phyloP scores from a whole-genome alignment of 352 stramenopile species.

The Phytophthora pinifolia region DNA sequence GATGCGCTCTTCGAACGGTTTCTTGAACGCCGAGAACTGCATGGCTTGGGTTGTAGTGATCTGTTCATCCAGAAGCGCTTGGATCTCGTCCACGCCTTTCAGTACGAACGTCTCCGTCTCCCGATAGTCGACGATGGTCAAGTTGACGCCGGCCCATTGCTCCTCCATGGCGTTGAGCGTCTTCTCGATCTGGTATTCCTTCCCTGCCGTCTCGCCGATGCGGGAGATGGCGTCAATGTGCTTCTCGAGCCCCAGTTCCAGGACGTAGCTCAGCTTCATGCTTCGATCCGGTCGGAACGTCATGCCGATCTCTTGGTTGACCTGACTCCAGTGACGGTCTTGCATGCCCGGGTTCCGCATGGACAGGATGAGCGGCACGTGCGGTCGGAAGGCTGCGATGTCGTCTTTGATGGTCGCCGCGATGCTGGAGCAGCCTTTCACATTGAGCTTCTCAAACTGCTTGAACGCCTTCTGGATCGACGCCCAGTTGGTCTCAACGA shows the following conservation, averaged over 20 bases:
- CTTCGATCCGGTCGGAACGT: conserved; percentile 81
- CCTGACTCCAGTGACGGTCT: conserved; percentile 91
- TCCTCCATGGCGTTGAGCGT: conserved; percentile 92
- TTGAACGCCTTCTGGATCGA: conserved; percentile 92
- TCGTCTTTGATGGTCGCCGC: conserved; percentile 88
- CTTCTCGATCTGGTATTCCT: conserved; percentile 95
- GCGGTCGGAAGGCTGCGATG: conserved; percentile 89
- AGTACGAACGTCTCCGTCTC: conserved; percentile 94
- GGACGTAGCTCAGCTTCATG: conserved; percentile 81
- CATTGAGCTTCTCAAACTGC: conserved; percentile 90
- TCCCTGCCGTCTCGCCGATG: conserved; percentile 92
- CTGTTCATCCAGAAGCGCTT: conserved; percentile 93
- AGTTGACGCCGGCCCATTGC: conserved; percentile 85
- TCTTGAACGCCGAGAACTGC: conserved; percentile 96
- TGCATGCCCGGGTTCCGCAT: conserved; percentile 93
- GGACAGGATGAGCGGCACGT: conserved; percentile 88
- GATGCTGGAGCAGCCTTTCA: conserved; percentile 87
- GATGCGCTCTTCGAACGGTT: conserved; percentile 93
- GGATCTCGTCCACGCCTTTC: conserved; percentile 94
- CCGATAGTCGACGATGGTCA: conserved; percentile 88
- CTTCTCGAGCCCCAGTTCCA: conserved; percentile 85
- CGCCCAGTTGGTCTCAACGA: conserved; percentile 79
- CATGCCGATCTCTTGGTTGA: conserved; percentile 89
- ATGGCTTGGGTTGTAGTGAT: conserved; percentile 96
- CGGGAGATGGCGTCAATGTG: conserved; percentile 90